Evolutionary conservation across 108 stramenopile species (phyloP).

Genomic region (Nannochloropsis salina): DNA sequence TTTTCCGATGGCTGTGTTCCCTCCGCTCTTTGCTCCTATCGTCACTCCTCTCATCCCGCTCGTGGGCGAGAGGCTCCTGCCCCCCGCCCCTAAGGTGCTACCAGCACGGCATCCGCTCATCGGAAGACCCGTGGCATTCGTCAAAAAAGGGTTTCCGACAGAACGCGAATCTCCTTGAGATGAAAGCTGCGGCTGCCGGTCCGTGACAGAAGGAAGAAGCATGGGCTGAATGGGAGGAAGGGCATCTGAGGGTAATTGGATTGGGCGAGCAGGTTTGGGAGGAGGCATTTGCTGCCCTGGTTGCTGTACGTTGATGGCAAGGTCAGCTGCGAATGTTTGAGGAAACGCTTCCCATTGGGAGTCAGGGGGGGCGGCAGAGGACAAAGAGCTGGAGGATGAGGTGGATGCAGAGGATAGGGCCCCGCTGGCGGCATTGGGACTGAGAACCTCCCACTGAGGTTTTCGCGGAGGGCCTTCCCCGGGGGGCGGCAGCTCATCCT

Average conservation of each 20-base stretch:
- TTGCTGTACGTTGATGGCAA: background rate
- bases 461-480: background rate
- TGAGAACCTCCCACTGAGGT: background rate
- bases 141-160: background rate
- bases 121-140: background rate
- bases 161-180: background rate
- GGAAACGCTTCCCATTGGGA: background rate
- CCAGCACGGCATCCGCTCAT: background rate
- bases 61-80: background rate
- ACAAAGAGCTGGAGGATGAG: background rate
- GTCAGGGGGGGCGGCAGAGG: background rate
- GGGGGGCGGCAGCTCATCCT: background rate
- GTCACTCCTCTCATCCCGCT: background rate
- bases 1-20: background rate
- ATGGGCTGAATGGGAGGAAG: background rate
- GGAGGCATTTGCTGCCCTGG: background rate
- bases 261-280: no score
- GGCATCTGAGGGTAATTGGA: background rate
- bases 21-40: background rate
- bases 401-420: background rate
- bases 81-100: background rate
- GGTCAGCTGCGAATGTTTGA: background rate
- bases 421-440: background rate
- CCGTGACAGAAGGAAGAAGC: background rate
- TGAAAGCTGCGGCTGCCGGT: background rate